Percentiles rank a stretch among this genome's conserved stretches.
Conservation (phyloP, 805 yeast species). For the Maudiozyma saulgeensis region DNA sequence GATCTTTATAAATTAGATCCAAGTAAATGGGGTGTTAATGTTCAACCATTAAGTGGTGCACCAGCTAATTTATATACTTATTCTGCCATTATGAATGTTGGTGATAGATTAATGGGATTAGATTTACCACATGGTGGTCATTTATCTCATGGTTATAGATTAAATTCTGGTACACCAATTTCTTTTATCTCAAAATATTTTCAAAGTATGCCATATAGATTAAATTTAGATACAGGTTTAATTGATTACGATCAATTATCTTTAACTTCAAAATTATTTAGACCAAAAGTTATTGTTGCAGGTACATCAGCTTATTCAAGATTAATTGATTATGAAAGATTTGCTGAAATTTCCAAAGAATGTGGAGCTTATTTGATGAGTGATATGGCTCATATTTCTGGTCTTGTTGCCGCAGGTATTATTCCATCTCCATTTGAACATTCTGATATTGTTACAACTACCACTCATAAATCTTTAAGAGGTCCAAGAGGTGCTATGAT, state of each 20-base stretch:
- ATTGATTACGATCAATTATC: conserved; percentile 87
- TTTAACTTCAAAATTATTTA: conserved; percentile 71
- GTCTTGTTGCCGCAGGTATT: conserved; percentile 90
- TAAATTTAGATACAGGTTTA: conserved; percentile 75
- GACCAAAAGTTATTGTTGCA: conserved; percentile 92
- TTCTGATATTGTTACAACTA: conserved; percentile 94
- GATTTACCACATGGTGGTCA: conserved; percentile 99
- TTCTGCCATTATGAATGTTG: conserved; percentile 78
- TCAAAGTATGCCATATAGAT: conserved; percentile 95
- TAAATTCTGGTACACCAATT: conserved; percentile 72
- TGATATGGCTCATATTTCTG: conserved; percentile 98
- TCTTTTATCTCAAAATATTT: conserved; percentile 88
- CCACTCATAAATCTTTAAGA: conserved; percentile 94
- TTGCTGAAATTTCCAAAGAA: conserved; percentile 83
- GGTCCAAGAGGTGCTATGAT: conserved; percentile 99
- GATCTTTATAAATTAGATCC: conserved; percentile 70
- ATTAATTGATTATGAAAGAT: conserved; percentile 78
- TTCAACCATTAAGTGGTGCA: conserved; percentile 90
- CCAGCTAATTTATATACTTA: conserved; percentile 94
- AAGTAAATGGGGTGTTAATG: conserved; percentile 93
- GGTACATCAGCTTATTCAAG: conserved; percentile 97
- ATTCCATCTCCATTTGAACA: conserved; percentile 86
- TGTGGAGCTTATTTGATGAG: conserved; percentile 88
- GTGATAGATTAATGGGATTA: conserved; percentile 93
- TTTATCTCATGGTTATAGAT: conserved; percentile 93